Percentiles rank a stretch among this genome's conserved stretches.
phyloP scores from a whole-genome alignment of 2,329 filamentous ascomycete species.

The Sporothrix dimorphospora region DNA sequence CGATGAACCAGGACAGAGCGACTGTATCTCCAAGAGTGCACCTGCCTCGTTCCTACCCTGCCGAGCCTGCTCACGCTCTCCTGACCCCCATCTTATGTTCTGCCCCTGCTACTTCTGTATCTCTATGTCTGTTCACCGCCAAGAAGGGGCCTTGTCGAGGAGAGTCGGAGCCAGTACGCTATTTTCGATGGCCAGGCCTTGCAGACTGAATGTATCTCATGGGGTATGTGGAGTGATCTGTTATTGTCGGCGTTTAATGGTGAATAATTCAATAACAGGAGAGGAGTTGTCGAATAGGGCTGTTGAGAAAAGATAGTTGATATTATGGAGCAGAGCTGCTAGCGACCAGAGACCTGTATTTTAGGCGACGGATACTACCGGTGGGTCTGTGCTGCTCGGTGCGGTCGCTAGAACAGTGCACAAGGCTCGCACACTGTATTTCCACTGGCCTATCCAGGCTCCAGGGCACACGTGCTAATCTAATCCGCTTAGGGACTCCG shows the following conservation, averaged over 20 bases:
- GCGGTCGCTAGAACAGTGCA: background rate
- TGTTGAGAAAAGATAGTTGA: background rate
- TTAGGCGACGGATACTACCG: conserved; percentile 11
- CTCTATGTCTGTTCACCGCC: background rate
- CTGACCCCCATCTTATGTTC: conserved; percentile 1
- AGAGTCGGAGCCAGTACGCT: background rate
- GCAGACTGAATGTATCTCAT: background rate
- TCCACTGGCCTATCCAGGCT: background rate
- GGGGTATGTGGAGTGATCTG: background rate
- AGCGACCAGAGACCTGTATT: background rate
- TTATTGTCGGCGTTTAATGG: background rate
- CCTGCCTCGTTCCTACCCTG: background rate
- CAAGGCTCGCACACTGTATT: background rate
- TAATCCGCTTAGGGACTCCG: background rate
- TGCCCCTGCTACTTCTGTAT: background rate
- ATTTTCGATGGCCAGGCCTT: background rate
- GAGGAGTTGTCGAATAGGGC: background rate
- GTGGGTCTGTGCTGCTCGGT: conserved; percentile 4
- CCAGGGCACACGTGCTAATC: conserved; percentile 12
- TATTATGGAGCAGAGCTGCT: background rate
- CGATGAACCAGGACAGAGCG: no score
- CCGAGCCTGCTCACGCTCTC: background rate
- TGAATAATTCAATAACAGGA: no score
- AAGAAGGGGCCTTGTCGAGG: background rate
- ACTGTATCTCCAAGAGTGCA: background rate